These are phyloP conservation scores for Boletus rubescentipes DNA, from an alignment of 768 basidiomycete genomes.

Conservation along the genomic window DNA sequence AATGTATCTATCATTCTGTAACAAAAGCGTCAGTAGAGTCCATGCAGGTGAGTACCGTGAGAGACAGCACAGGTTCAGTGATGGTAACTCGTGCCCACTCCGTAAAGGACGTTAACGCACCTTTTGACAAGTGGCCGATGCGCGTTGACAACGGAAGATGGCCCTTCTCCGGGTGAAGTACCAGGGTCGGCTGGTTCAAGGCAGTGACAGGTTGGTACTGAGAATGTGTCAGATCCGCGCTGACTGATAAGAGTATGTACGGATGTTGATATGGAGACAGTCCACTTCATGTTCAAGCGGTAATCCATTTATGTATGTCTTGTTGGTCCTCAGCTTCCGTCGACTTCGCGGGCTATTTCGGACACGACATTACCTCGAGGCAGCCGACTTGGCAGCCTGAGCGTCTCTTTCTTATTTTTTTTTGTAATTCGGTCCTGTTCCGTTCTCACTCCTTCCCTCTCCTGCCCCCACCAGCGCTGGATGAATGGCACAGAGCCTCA, in stretches of 20 bases:
- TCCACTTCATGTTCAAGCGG: no score
- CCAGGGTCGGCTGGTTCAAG: neutral
- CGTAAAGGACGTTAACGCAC: neutral
- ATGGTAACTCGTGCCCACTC: conserved; percentile 19
- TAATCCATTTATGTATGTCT: neutral
- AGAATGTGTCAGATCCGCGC: conserved; percentile 6
- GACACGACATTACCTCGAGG: conserved; percentile 34
- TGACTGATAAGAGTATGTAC: neutral
- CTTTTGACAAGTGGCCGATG: conserved; percentile 4
- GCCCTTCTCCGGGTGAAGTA: neutral
- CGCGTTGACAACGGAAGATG: neutral
- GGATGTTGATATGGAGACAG: conserved; percentile 25
- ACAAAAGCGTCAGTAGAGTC: neutral
- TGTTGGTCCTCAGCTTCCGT: neutral
- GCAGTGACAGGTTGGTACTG: neutral
- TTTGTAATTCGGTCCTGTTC: neutral
- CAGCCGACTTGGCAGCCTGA: conserved; percentile 17
- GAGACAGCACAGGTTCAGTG: neutral
- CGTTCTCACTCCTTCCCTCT: conserved; percentile 14
- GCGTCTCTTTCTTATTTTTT: conserved; percentile 19
- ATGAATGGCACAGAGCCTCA: conserved; percentile 30
- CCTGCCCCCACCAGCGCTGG: conserved; percentile 23
- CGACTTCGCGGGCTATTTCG: conserved; percentile 18
- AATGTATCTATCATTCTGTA: conserved; percentile 27
- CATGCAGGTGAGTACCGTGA: neutral